These are phyloP conservation scores for Botrytis medusae DNA, from an alignment of 2,329 filamentous ascomycete genomes.

Conservation along the genomic window DNA sequence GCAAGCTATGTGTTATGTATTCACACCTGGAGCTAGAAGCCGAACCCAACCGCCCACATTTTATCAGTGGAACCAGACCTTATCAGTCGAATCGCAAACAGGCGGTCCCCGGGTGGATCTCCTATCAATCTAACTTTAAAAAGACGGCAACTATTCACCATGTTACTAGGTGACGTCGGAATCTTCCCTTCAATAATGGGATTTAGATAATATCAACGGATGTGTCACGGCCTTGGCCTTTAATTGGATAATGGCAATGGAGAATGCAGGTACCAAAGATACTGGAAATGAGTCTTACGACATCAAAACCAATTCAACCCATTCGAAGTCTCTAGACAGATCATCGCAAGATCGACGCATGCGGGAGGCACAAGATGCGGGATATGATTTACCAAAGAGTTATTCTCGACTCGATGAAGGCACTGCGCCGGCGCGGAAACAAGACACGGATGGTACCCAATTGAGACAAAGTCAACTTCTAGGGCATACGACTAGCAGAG, in stretches of 20 bases:
- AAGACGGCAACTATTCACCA: slow-evolving; percentile 8
- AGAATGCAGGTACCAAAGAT: not conserved
- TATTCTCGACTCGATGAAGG: slow-evolving; percentile 46
- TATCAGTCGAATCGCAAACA: slow-evolving; percentile 19
- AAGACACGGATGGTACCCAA: slow-evolving; percentile 43
- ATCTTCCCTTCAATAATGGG: not conserved
- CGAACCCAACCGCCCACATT: not conserved
- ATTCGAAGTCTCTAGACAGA: not conserved
- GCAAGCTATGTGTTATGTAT: slow-evolving; percentile 15
- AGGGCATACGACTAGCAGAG: slow-evolving; percentile 33
- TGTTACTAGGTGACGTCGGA: not conserved
- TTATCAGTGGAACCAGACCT: slow-evolving; percentile 15
- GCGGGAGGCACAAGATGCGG: slow-evolving; percentile 3
- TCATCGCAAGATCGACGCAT: not conserved
- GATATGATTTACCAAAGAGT: slow-evolving; percentile 42
- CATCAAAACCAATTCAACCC: not conserved
- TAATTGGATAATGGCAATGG: slow-evolving; percentile 21
- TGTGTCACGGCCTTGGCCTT: not conserved
- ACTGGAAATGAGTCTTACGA: not conserved
- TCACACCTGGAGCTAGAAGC: not conserved
- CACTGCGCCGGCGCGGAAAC: slow-evolving; percentile 46
- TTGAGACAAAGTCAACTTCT: slow-evolving; percentile 42
- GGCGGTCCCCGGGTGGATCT: slow-evolving; percentile 8
- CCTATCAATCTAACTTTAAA: not conserved
- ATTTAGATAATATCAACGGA: not conserved